Percentiles rank a stretch among this genome's conserved stretches.
These are phyloP conservation scores for Candida pini DNA, from an alignment of 805 yeast species.

Conservation along the genomic window DNA sequence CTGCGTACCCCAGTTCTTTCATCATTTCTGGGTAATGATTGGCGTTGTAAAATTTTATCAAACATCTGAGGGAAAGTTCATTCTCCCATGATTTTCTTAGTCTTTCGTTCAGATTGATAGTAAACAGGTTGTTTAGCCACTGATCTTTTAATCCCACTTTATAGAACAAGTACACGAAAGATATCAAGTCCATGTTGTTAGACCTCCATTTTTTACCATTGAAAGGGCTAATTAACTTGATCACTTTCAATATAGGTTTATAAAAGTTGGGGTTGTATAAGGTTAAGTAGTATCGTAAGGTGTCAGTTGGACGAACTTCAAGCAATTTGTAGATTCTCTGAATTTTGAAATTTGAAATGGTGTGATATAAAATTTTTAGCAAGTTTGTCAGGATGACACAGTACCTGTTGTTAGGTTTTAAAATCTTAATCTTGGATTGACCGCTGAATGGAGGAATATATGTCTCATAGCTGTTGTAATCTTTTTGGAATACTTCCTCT, in stretches of 20 bases:
- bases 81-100: conserved; percentile 75
- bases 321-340: conserved; percentile 65
- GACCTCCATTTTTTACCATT: conserved; percentile 94
- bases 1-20: conserved; percentile 52
- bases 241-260: conserved; percentile 63
- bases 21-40: conserved; percentile 48
- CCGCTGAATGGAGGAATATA: conserved; percentile 26
- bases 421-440: conserved; percentile 17
- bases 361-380: conserved; percentile 49
- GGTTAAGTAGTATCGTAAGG: conserved; percentile 49
- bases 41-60: conserved; percentile 71
- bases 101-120: conserved; percentile 68
- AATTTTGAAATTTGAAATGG: conserved; percentile 56
- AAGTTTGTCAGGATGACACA: conserved; percentile 46
- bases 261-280: conserved; percentile 60
- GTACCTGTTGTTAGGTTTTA: conserved; percentile 32
- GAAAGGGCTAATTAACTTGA: conserved; percentile 79
- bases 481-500: conserved; percentile 15
- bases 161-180: conserved; percentile 76
- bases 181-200: conserved; percentile 87
- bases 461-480: conserved; percentile 9
- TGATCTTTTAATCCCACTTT: conserved; percentile 69
- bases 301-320: conserved; percentile 58
- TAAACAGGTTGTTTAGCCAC: conserved; percentile 84
- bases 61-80: conserved; percentile 75